Conservation (phyloP, 75 land plant species). For the Chamaecyparis obtusa region DNA sequence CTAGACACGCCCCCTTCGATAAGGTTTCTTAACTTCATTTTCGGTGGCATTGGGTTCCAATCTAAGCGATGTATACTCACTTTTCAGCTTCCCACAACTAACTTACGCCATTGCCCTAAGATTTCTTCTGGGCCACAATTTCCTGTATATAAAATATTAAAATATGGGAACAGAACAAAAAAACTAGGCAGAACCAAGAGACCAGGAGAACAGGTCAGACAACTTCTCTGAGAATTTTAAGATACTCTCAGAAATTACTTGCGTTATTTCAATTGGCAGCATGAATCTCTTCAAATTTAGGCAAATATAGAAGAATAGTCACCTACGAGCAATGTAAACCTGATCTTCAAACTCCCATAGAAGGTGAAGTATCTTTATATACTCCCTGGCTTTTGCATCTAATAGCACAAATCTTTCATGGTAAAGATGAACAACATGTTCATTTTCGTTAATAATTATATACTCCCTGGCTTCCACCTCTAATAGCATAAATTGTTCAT, state of each 20-base stretch:
- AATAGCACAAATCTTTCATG: not conserved
- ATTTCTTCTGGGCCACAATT: too few relatives aligned
- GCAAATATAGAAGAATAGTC: not conserved
- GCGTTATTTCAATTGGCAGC: not conserved
- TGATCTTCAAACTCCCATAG: slow-evolving; percentile 8
- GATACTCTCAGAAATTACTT: not conserved
- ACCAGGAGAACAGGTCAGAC: too few relatives aligned
- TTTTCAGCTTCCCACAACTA: too few relatives aligned
- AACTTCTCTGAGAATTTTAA: too few relatives aligned
- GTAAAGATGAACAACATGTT: not conserved
- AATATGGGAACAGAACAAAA: too few relatives aligned
- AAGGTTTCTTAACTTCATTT: too few relatives aligned
- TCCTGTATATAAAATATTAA: too few relatives aligned
- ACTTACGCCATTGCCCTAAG: too few relatives aligned
- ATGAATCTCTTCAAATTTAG: not conserved
- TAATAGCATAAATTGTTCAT: not conserved
- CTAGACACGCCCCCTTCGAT: too few relatives aligned
- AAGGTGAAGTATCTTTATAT: not conserved
- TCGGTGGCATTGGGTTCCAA: too few relatives aligned
- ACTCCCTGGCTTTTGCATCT: slow-evolving; percentile 3
- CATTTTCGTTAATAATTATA: not conserved
- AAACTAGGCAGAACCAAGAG: too few relatives aligned
- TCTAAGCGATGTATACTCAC: too few relatives aligned
- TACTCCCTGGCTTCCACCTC: slow-evolving; percentile 7
- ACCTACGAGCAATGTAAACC: slow-evolving; percentile 2